Evolutionary conservation across 768 basidiomycete species (phyloP), one percentile per base, ranked within the genome.

Genomic region (Amylocystis lapponica): DNA sequence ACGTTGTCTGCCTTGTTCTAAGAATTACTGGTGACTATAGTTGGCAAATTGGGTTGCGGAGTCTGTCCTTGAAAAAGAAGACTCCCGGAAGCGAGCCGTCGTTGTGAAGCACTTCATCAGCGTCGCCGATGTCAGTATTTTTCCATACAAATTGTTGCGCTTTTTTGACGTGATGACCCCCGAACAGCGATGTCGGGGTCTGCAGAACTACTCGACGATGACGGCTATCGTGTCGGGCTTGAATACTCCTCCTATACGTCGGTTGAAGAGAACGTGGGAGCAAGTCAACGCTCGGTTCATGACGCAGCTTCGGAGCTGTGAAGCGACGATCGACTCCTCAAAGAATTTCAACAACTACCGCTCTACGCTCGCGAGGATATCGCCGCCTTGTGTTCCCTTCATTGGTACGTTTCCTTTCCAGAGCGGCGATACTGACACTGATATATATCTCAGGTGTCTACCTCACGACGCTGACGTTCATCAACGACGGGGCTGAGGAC

Each of bases 131-230:
- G 94, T 95, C 48, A 61, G 89, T 71, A 2, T 29, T 22, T 19
- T 8, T 23, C 44, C 11, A 21, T 32, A n/a, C n/a, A n/a, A n/a
- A 11, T 23, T 20, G 26, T 20, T 21, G 25, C 17, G n/a, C 32
- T 22, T 16, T 34, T 27, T 21, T 33, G 39, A 35, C 43, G 44
- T 27, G 22, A 14, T 29, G 36, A 26, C 32, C 23, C 16, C 5
- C 27, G 2, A 6, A 35, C 50, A 97, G 94, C 87, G 89, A 23
- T 95, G 94, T 61, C 86, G 90, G 35, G 63, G 66, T 14, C 66
- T 97, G 51, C 88, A 94, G 62, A 98, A 98, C 65, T 97, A 91
- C 66, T 94, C 93, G 16, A 88, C 83, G n/a, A 90, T 98, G 83
- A 89, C 92, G 46, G 92, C 93, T 26, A 87, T 98, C 43, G 83